Conservation (phyloP, 495 filamentous ascomycete genomes). For the Penicillium daleae region DNA sequence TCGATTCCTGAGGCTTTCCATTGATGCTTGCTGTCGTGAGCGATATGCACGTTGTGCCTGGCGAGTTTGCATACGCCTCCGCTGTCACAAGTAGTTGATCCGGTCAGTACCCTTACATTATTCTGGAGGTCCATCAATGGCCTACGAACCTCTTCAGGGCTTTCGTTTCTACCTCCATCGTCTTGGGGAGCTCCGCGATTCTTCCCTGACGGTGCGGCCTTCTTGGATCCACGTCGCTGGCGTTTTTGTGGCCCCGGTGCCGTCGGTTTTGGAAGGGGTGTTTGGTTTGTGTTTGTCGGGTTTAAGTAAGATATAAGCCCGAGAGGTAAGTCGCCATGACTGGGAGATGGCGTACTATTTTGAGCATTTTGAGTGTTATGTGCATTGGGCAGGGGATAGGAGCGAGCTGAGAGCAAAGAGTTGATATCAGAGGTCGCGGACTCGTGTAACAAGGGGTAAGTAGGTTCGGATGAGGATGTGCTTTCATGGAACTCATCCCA, state of each 20-base stretch:
- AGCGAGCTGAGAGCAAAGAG: constrained; percentile 31
- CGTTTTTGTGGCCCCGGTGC: constrained; percentile 13
- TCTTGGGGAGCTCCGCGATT: constrained; percentile 30
- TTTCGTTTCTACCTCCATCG: constrained; percentile 12
- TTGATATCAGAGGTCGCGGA: constrained; percentile 16
- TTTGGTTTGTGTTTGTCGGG: constrained; percentile 10
- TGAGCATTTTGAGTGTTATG: constrained; percentile 6
- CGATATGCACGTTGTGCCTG: constrained; percentile 85
- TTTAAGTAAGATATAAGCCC: constrained; percentile 6
- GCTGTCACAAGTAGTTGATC: constrained; percentile 48
- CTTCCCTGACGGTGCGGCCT: constrained; percentile 11
- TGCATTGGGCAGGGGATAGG: constrained; percentile 28
- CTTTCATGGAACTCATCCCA: constrained; percentile 5
- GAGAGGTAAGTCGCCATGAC: not conserved
- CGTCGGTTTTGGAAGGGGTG: constrained; percentile 5
- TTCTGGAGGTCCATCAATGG: not conserved
- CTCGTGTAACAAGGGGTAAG: not conserved
- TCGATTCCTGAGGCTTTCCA: constrained; percentile 69
- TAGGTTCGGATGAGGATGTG: constrained; percentile 4
- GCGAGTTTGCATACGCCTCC: constrained; percentile 84
- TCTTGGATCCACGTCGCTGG: constrained; percentile 9
- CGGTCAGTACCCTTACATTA: not conserved
- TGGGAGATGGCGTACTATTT: constrained; percentile 8
- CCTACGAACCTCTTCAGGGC: constrained; percentile 31
- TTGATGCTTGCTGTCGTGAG: constrained; percentile 79